Base-by-base conservation (phyloP, 805 yeast species). In the Saturnispora kantuleensis region DNA sequence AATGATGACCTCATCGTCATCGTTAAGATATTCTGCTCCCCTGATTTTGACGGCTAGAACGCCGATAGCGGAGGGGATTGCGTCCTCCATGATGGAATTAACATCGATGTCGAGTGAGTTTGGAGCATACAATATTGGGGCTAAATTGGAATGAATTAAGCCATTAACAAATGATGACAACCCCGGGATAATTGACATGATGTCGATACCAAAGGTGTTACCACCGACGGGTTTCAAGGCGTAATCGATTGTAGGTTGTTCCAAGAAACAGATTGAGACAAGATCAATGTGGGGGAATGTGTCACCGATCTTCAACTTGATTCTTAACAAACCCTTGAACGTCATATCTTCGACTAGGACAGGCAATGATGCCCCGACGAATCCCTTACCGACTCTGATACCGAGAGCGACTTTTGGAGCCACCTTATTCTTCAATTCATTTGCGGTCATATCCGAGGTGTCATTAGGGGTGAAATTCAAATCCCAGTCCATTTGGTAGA, bases 221-320 rank as follows among this genome's bases (percentile, higher is more conserved):
- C 94, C 93, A 60, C 93, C 93, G 43, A 84, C 82, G 9, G 95
- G 95, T 59, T 84, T 84, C 68, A 84, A 73, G 16, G 79, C 81
- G 59, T 83, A 84, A 57, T 81, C 89, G 56, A 84, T 81, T 29
- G 73, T 69, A 33, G 93, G 93, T 15, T 90, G 82, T 59, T 84
- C 90, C 56, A 84, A 66, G 55, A 84, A 76, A 50, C 79, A 82
- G 45, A 84, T 67, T 15, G 86, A 77, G 8, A 84, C 85, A 53
- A 76, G 62, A 49, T 78, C 79, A 47, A 84, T 81, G 55, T 84
- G 88, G n/a, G 95, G 95, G 61, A 84, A 83, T 54, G 72, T 71
- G 38, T 74, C 71, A 38, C 78, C 73, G 51, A 84, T 68, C 53
- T 73, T 72, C 56, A 84, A 61, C 38, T 79, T 78, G 51, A 84